Evolutionary conservation across 1,139 yeast species (phyloP), one percentile per base, ranked within the genome.

Genomic region (Pichia sp.): DNA sequence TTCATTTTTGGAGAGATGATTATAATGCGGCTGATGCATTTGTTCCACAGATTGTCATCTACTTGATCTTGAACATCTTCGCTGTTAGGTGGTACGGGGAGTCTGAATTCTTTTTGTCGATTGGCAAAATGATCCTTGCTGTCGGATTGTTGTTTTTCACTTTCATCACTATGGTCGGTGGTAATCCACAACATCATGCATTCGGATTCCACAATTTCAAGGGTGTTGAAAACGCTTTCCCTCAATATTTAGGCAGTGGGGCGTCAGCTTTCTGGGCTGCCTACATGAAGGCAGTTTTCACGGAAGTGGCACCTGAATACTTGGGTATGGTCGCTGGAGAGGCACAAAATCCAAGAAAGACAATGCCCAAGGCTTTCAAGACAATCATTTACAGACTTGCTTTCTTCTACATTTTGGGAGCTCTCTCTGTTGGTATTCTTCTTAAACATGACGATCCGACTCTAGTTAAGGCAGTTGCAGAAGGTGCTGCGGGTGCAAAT

Each of bases 151-250:
- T 71, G 39, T 55, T 62, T 25, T 58, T 69, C 36, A 62, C 71
- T 34, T 64, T 66, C 52, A 50, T 67, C 32, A 64, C 71, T 36
- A 71, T 72, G 38, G 64, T 72, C 43, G 77, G 77, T 37, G 77
- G 77, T 38, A 71, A 69, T 26, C 81, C 81, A 39, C 63, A 67
- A 27, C 70, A 69, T 43, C 77, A 73, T 46, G 66, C 79, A 47
- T 62, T 66, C 35, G 84, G 83, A 0, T 77, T 77, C 62, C 64
- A 77, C 45, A 76, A 65, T 60, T 77, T 69, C 42, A 77, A 80
- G 79, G 61, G 66, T 27, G 47, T 69, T 44, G 74, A 77, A 3
- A 79, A 79, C 42, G 78, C 80, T 0, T 74, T 74, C 53, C 61
- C 69, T 27, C 59, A 60, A 33, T 72, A 67, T 50, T 29, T 47